Conservation (phyloP, 108 stramenopile species). For the Fragilaria crotonensis region DNA sequence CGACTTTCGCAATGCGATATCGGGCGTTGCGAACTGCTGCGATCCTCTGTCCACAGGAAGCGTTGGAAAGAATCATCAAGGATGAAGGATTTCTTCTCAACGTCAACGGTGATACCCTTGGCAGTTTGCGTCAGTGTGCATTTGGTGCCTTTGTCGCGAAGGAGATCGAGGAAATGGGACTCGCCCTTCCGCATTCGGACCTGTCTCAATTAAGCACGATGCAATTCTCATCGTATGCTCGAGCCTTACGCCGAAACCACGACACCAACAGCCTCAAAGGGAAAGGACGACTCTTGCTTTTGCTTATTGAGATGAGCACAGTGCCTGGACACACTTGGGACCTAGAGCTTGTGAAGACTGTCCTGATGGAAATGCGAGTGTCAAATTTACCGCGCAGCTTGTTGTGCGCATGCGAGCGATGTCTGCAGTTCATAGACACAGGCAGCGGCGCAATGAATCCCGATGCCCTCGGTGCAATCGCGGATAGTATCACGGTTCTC, state of each 20-base stretch:
- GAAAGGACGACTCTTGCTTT: constrained; percentile 65
- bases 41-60: constrained; percentile 71
- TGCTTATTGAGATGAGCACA: constrained; percentile 66
- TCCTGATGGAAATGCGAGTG: constrained; percentile 45
- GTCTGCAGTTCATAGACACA: background rate
- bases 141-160: constrained; percentile 77
- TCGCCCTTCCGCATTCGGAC: constrained; percentile 77
- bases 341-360: constrained; percentile 32
- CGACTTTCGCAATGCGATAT: constrained; percentile 83
- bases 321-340: constrained; percentile 39
- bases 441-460: background rate
- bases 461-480: background rate
- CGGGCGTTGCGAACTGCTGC: constrained; percentile 71
- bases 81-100: constrained; percentile 35
- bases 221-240: constrained; percentile 74
- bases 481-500: background rate
- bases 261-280: constrained; percentile 19
- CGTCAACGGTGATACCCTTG: constrained; percentile 8
- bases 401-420: constrained; percentile 46
- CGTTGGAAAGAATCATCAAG: constrained; percentile 46
- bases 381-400: constrained; percentile 53
- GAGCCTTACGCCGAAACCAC: constrained; percentile 78
- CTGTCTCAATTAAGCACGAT: constrained; percentile 63
- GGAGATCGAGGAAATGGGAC: constrained; percentile 84
- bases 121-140: constrained; percentile 38